phyloP scores from a whole-genome alignment of 2,329 filamentous ascomycete genomes.

The Chrysosporium queenslandicum region DNA sequence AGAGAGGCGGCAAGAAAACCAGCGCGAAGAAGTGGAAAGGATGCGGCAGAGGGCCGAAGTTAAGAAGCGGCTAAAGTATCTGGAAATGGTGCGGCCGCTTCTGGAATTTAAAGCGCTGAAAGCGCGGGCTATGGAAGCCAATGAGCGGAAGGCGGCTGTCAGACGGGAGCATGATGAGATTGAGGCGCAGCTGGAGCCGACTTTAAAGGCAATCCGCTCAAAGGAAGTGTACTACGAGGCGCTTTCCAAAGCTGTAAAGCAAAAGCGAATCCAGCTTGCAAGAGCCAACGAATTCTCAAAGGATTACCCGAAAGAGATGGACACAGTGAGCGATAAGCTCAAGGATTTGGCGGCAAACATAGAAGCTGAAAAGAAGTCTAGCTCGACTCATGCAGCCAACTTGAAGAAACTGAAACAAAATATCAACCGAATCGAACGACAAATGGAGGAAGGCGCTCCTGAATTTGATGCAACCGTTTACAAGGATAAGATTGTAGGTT shows the following conservation, averaged over 20 bases:
- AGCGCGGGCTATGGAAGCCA: constrained; percentile 43
- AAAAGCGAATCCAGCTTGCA: constrained; percentile 47
- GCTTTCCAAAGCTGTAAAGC: constrained; percentile 47
- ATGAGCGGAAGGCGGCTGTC: constrained; percentile 45
- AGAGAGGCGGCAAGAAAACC: constrained; percentile 61
- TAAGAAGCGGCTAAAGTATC: constrained; percentile 51
- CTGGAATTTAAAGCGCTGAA: constrained; percentile 53
- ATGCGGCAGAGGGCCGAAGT: constrained; percentile 65
- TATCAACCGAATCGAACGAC: constrained; percentile 55
- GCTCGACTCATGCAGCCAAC: constrained; percentile 45
- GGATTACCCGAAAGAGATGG: constrained; percentile 34
- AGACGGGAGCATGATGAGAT: constrained; percentile 50
- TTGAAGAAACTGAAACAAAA: constrained; percentile 42
- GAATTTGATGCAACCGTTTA: constrained; percentile 61
- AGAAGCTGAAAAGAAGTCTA: constrained; percentile 44
- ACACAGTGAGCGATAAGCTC: constrained; percentile 31
- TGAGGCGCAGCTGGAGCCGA: constrained; percentile 54
- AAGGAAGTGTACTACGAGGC: constrained; percentile 56
- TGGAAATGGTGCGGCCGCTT: constrained; percentile 57
- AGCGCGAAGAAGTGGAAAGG: constrained; percentile 74
- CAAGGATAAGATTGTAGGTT: constrained; percentile 60
- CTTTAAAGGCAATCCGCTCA: constrained; percentile 55
- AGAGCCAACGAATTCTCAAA: constrained; percentile 43
- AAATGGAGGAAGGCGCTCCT: constrained; percentile 51
- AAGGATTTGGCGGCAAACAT: constrained; percentile 33